Conservation (phyloP, 2,329 filamentous ascomycete species). For the Aspergillus flavus region DNA sequence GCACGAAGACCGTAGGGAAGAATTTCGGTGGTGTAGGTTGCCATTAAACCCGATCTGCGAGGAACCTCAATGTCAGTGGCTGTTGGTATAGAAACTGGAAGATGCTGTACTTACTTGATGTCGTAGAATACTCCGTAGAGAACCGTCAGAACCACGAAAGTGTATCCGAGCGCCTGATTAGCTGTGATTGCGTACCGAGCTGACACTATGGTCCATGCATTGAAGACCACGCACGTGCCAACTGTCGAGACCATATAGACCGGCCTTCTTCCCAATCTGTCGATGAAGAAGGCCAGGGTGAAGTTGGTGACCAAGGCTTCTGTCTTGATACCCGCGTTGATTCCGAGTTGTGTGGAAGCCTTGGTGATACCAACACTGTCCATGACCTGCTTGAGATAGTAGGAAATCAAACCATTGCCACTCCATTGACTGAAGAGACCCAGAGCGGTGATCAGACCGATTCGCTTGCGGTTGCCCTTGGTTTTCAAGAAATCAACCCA, state of each 20-base stretch:
- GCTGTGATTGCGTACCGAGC: constrained; percentile 7
- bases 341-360: constrained; percentile 40
- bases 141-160: too few relatives aligned
- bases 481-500: constrained; percentile 35
- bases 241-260: constrained; percentile 44
- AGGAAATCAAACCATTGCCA: constrained; percentile 49
- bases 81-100: neutral
- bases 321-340: constrained; percentile 43
- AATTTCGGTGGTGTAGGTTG: constrained; percentile 47
- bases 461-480: constrained; percentile 56
- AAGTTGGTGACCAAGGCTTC: constrained; percentile 40
- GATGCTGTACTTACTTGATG: too few relatives aligned
- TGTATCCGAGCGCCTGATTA: neutral
- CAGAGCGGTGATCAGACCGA: constrained; percentile 54
- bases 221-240: constrained; percentile 38
- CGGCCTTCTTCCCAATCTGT: constrained; percentile 43
- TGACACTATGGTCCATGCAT: too few relatives aligned
- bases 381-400: constrained; percentile 42
- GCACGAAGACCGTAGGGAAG: constrained; percentile 50
- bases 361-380: constrained; percentile 41
- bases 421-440: constrained; percentile 61
- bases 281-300: constrained; percentile 39
- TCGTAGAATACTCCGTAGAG: too few relatives aligned
- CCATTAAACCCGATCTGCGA: constrained; percentile 19
- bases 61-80: neutral